These are phyloP conservation scores for Citropsis articulata DNA, from an alignment of 345 rosid genomes.

Conservation along the genomic window DNA sequence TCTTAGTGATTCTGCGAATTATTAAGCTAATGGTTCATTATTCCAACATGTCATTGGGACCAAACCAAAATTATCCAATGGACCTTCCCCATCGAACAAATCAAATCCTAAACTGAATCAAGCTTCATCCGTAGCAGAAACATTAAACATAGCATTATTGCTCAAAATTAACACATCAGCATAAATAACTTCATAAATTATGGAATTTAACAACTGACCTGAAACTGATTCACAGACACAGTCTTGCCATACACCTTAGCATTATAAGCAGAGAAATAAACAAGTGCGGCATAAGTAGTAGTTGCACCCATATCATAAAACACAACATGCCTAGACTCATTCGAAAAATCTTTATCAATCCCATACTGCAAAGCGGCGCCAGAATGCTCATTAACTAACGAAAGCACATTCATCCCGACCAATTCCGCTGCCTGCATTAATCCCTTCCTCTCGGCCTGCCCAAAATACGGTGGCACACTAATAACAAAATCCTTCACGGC, in stretches of 20 bases:
- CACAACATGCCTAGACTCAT: constrained; percentile 80
- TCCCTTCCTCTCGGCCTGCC: constrained; percentile 93
- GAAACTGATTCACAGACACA: constrained; percentile 87
- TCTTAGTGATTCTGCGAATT: background rate
- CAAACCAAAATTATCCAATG: background rate
- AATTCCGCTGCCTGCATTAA: constrained; percentile 82
- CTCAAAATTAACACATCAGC: background rate
- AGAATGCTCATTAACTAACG: constrained; percentile 78
- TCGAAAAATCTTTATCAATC: constrained; percentile 90
- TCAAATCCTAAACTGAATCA: background rate
- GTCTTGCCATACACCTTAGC: constrained; percentile 88
- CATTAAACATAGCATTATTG: background rate
- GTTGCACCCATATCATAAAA: constrained; percentile 98
- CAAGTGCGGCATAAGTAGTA: constrained; percentile 85
- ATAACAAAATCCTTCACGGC: constrained; percentile 71
- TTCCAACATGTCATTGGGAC: background rate
- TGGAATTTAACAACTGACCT: constrained; percentile 40
- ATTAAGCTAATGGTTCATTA: background rate
- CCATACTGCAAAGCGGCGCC: constrained; percentile 99
- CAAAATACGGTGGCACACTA: constrained; percentile 87
- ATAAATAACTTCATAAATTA: background rate
- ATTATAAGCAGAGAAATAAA: constrained; percentile 80
- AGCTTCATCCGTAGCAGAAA: background rate
- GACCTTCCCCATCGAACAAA: background rate
- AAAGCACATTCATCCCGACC: constrained; percentile 89